phyloP scores from a whole-genome alignment of 768 basidiomycete species.

The Rhizopogon rudus region DNA sequence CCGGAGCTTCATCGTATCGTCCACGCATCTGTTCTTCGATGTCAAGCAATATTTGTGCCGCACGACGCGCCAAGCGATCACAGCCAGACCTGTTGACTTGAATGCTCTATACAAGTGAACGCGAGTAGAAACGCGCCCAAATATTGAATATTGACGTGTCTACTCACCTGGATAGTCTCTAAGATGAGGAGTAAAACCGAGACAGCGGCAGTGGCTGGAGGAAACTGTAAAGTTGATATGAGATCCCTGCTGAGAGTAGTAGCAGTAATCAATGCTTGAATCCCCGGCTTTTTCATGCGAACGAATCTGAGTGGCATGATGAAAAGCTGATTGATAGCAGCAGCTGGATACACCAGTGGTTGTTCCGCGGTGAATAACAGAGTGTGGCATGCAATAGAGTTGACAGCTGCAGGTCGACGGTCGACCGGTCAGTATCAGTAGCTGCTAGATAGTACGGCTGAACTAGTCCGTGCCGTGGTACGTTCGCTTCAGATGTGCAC shows the following conservation, averaged over 20 bases:
- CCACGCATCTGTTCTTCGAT: constrained; percentile 42
- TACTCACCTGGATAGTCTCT: constrained; percentile 39
- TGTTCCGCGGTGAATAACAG: background rate
- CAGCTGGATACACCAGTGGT: background rate
- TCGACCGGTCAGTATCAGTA: background rate
- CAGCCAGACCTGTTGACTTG: constrained; percentile 37
- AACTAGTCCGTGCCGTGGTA: too few species aligned
- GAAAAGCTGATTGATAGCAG: background rate
- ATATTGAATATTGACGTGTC: background rate
- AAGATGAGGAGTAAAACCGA: constrained; percentile 38
- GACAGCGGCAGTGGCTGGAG: constrained; percentile 37
- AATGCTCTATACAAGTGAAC: constrained; percentile 14
- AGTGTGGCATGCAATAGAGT: background rate
- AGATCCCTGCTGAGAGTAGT: constrained; percentile 27
- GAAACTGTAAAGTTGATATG: constrained; percentile 32
- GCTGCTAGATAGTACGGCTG: too few species aligned
- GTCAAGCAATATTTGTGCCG: constrained; percentile 36
- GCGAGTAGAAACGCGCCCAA: constrained; percentile 5
- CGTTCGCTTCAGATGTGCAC: too few species aligned
- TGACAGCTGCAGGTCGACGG: too few species aligned
- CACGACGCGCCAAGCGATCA: constrained; percentile 33
- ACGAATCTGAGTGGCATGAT: constrained; percentile 27
- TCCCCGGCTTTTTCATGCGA: constrained; percentile 19
- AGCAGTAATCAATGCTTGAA: constrained; percentile 23
- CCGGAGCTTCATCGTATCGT: constrained; percentile 39